Percentiles rank a stretch among this genome's conserved stretches.
Evolutionary conservation across 805 yeast genomes (phyloP).

Genomic region (Starmerella tilneyi): DNA sequence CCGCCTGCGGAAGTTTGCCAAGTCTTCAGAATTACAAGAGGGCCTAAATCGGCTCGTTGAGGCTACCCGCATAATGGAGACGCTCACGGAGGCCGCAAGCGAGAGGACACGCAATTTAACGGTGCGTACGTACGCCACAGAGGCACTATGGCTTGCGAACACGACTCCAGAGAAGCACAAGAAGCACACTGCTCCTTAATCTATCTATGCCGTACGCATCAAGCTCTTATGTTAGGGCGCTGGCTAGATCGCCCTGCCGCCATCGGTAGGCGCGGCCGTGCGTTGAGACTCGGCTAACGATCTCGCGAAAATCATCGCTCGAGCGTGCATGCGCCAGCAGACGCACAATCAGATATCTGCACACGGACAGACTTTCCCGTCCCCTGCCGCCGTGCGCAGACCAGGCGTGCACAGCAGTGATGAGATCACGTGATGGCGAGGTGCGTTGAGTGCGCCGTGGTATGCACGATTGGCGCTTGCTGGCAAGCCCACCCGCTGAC

Average conservation of each 20-base stretch:
- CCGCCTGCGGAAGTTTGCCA: constrained; percentile 38
- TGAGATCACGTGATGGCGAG: neutral
- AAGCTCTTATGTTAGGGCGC: too few species aligned
- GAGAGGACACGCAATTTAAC: constrained; percentile 25
- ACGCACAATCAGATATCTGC: neutral
- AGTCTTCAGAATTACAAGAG: constrained; percentile 34
- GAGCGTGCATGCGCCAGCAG: constrained; percentile 5
- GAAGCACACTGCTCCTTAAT: too few species aligned
- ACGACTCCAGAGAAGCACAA: constrained; percentile 6
- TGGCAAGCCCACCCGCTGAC: neutral
- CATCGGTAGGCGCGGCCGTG: neutral
- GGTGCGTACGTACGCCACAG: constrained; percentile 26
- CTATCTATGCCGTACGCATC: too few species aligned
- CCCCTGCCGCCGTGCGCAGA: constrained; percentile 4
- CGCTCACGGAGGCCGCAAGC: constrained; percentile 24
- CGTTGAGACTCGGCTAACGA: neutral
- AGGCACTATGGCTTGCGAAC: constrained; percentile 27
- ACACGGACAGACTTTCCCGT: neutral
- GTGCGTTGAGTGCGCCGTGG: neutral
- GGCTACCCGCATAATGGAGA: constrained; percentile 23
- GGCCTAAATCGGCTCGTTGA: constrained; percentile 24
- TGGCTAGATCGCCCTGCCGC: too few species aligned
- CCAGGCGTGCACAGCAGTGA: neutral
- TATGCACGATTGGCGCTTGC: constrained; percentile 2
- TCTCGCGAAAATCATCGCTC: too few species aligned